phyloP scores from a whole-genome alignment of 1,139 yeast genomes.

The Zygosaccharomyces pseudobailii region DNA sequence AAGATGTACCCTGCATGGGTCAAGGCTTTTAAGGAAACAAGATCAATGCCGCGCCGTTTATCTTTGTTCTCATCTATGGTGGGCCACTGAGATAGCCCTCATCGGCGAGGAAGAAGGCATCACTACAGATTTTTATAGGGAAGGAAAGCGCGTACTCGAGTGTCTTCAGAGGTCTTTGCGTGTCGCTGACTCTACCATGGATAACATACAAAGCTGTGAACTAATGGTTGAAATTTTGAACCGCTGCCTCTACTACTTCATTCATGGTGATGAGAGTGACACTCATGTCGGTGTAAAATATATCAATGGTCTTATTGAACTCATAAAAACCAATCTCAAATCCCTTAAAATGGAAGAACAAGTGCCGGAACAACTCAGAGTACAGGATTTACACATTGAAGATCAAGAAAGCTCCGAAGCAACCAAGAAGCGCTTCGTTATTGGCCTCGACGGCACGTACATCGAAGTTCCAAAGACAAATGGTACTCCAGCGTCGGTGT shows the following conservation, averaged over 20 bases:
- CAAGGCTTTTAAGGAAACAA: conserved; percentile 81
- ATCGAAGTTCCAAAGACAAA: conserved; percentile 18
- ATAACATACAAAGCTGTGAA: conserved; percentile 53
- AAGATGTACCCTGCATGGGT: conserved; percentile 81
- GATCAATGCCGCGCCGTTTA: conserved; percentile 93
- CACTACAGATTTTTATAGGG: conserved; percentile 34
- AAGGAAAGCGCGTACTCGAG: conserved; percentile 60
- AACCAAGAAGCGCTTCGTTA: conserved; percentile 10
- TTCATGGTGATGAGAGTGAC: conserved; percentile 72
- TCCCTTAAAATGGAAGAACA: conserved; percentile 41
- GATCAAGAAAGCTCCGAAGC: conserved; percentile 5
- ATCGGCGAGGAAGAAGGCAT: conserved; percentile 46
- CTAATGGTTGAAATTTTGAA: conserved; percentile 85
- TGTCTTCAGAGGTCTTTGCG: conserved; percentile 73
- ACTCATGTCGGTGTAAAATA: conserved; percentile 68
- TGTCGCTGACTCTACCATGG: conserved; percentile 88
- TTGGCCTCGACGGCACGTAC: conserved; percentile 29
- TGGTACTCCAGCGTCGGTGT: conserved; percentile 15
- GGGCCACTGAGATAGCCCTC: conserved; percentile 66
- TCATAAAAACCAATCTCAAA: conserved; percentile 71
- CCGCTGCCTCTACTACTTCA: conserved; percentile 76
- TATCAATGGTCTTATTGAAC: conserved; percentile 79
- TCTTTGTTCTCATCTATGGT: conserved; percentile 88
- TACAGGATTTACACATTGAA: conserved; percentile 12
- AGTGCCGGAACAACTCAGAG: conserved; percentile 2